Percentiles rank a stretch among this genome's conserved stretches.
These are phyloP conservation scores for Setaria italica DNA, from an alignment of 202 grass and related monocot species.

Conservation along the genomic window DNA sequence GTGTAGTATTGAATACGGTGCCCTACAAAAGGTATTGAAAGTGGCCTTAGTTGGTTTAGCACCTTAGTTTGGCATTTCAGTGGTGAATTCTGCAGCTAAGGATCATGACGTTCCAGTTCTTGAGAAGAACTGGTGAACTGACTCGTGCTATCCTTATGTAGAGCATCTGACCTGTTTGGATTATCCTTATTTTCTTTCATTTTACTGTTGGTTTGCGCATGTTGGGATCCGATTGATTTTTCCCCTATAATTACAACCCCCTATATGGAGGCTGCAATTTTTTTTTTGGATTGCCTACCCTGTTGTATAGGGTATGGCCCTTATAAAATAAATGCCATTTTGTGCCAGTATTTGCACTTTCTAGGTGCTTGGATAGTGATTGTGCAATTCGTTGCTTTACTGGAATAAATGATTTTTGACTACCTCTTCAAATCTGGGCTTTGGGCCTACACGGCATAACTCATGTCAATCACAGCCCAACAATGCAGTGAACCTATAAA, in stretches of 20 bases:
- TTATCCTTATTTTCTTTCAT: not conserved
- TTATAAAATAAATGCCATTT: conserved; percentile 6
- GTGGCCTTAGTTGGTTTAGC: conserved; percentile 29
- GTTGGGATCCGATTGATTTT: not conserved
- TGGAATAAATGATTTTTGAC: not conserved
- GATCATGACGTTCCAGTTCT: not conserved
- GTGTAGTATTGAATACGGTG: conserved; percentile 21
- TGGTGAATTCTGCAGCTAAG: not conserved
- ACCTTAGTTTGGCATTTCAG: conserved; percentile 6
- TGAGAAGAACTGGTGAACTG: not conserved
- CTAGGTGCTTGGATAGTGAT: not conserved
- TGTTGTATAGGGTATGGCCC: not conserved
- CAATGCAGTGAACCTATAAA: conserved; percentile 14
- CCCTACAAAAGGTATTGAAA: conserved; percentile 56
- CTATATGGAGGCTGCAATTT: not conserved
- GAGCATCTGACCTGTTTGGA: not conserved
- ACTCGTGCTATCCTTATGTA: not conserved
- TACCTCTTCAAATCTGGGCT: conserved; percentile 31
- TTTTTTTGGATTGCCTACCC: not conserved
- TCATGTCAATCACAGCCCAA: not conserved
- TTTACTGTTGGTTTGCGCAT: not conserved
- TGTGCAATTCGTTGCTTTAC: not conserved
- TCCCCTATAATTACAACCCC: not conserved
- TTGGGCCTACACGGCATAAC: not conserved
- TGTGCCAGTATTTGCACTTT: not conserved